A percentile compares a stretch with the other conserved stretches of the same genome.
phyloP scores from a whole-genome alignment of 1,139 yeast species.

The Taiozyma sp. region DNA sequence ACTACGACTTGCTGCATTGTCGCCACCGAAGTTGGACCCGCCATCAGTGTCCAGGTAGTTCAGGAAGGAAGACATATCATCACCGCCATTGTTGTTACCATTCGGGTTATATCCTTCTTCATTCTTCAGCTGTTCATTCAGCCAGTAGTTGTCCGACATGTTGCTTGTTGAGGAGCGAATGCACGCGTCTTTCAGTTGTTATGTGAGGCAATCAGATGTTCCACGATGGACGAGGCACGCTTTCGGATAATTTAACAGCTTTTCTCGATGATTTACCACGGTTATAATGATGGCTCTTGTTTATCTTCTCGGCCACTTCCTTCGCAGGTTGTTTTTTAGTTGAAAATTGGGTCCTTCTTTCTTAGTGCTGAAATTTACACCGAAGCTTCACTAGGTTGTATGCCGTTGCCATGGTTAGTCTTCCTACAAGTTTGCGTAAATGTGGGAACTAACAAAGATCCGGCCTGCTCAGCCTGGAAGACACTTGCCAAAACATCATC shows the following conservation, averaged over 20 bases:
- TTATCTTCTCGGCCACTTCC: neutral
- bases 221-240: neutral
- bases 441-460: neutral
- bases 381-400: too few species aligned
- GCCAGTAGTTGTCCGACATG: slow-evolving; percentile 25
- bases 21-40: neutral
- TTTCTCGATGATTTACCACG: neutral
- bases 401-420: neutral
- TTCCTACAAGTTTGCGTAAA: neutral
- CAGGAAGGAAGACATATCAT: slow-evolving; percentile 25
- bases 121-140: slow-evolving; percentile 20
- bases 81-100: slow-evolving; percentile 10
- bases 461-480: too few species aligned
- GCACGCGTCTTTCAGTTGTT: neutral
- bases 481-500: neutral
- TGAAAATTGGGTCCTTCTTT: neutral
- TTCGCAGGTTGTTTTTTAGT: neutral
- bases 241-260: neutral
- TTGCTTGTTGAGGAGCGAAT: neutral
- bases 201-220: neutral
- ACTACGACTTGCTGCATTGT: slow-evolving; percentile 1
- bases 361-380: neutral
- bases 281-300: neutral
- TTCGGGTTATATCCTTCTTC: slow-evolving; percentile 15
- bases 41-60: slow-evolving; percentile 21